Evolutionary conservation across 2,329 filamentous ascomycete genomes (phyloP).

Genomic region (Xylaria sp.): DNA sequence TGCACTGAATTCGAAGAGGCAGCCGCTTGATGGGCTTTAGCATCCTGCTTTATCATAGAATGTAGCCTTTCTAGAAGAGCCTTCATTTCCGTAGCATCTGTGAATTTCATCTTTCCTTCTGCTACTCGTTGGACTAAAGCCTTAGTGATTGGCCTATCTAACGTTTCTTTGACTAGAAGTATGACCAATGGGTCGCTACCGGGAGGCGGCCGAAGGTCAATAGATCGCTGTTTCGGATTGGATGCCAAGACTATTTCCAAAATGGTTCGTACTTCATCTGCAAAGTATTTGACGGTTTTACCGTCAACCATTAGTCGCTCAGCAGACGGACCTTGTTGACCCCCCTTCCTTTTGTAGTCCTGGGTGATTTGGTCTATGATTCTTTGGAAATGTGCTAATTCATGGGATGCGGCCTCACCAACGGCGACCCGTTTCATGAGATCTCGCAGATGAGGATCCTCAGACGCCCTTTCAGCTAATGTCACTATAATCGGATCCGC

Average conservation of each 20-base stretch:
- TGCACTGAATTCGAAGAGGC: conserved; percentile 38
- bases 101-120: conserved; percentile 59
- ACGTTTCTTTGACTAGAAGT: conserved; percentile 64
- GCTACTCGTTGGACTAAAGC: conserved; percentile 66
- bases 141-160: conserved; percentile 61
- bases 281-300: conserved; percentile 68
- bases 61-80: conserved; percentile 60
- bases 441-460: conserved; percentile 76
- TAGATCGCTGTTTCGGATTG: conserved; percentile 66
- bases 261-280: conserved; percentile 66
- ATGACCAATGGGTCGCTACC: conserved; percentile 67
- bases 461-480: conserved; percentile 78
- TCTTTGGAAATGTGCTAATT: conserved; percentile 79
- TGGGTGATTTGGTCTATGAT: conserved; percentile 82
- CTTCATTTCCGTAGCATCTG: conserved; percentile 66
- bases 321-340: conserved; percentile 62
- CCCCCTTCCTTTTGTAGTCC: conserved; percentile 64
- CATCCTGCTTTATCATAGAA: conserved; percentile 53
- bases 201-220: conserved; percentile 62
- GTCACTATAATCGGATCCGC: conserved; percentile 84
- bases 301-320: conserved; percentile 65
- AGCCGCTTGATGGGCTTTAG: conserved; percentile 38
- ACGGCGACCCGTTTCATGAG: conserved; percentile 86
- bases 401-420: conserved; percentile 74
- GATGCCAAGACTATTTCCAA: conserved; percentile 68